phyloP scores from a whole-genome alignment of 495 filamentous ascomycete species.

The Daldinia vernicosa region DNA sequence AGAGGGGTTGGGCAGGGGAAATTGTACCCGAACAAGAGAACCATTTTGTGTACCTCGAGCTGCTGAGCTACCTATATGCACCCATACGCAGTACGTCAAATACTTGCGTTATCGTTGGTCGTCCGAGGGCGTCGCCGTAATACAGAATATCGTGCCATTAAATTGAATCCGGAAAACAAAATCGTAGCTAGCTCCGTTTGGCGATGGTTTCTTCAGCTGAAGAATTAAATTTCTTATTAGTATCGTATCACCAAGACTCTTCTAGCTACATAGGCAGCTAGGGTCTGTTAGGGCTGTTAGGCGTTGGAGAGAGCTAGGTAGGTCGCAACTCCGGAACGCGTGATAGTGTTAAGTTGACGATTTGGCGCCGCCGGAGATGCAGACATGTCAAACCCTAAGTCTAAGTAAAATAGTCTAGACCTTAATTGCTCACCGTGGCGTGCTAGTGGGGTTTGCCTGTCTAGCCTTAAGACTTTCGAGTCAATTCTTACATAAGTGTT shows the following conservation, averaged over 20 bases:
- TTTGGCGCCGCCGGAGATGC: slow-evolving; percentile 14
- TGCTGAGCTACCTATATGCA: slow-evolving; percentile 1
- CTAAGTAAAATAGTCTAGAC: slow-evolving; percentile 4
- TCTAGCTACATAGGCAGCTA: background rate
- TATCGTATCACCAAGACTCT: slow-evolving; percentile 7
- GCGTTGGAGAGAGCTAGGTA: background rate
- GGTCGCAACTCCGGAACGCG: slow-evolving; percentile 6
- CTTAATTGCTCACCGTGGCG: slow-evolving; percentile 2
- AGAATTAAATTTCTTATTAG: slow-evolving; percentile 19
- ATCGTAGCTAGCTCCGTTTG: slow-evolving; percentile 16
- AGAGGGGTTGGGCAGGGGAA: slow-evolving; percentile 19
- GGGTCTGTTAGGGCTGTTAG: slow-evolving; percentile 4
- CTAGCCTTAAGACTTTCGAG: background rate
- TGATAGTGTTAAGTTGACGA: slow-evolving; percentile 8
- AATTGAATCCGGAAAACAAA: slow-evolving; percentile 15
- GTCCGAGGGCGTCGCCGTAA: slow-evolving; percentile 17
- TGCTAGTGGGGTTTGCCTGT: slow-evolving; percentile 1
- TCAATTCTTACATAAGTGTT: background rate
- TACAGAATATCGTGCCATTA: slow-evolving; percentile 1
- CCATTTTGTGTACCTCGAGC: slow-evolving; percentile 9
- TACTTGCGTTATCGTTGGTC: background rate
- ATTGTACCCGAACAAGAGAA: slow-evolving; percentile 28
- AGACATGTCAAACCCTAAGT: slow-evolving; percentile 9
- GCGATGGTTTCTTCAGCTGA: slow-evolving; percentile 33
- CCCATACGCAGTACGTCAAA: background rate